Conservation (phyloP, 306 rosid species). For the Cucurbita moschata region DNA sequence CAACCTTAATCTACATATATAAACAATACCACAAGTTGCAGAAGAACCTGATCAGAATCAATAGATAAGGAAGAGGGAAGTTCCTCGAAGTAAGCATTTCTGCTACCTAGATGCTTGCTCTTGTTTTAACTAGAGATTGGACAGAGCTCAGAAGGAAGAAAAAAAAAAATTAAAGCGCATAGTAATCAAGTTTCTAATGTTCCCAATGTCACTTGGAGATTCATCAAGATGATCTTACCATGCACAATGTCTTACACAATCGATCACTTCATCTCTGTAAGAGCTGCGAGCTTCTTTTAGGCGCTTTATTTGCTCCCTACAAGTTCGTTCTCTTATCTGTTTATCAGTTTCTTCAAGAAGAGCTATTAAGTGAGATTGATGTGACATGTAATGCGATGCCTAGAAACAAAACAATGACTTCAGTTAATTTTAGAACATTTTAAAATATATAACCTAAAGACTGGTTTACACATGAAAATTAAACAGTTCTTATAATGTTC, state of each 20-base stretch:
- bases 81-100: not conserved
- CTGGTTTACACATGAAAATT: not conserved
- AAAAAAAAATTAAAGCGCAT: not conserved
- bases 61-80: not conserved
- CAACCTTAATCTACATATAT: not conserved
- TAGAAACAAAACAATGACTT: slow-evolving; percentile 22
- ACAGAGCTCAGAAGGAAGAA: not conserved
- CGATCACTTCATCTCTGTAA: slow-evolving; percentile 63
- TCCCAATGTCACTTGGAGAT: not conserved
- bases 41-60: not conserved
- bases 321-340: slow-evolving; percentile 60
- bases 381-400: slow-evolving; percentile 79
- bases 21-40: not conserved
- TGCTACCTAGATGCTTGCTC: not conserved
- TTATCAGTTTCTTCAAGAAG: slow-evolving; percentile 75
- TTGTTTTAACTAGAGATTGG: not conserved
- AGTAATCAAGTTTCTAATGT: slow-evolving; percentile 4
- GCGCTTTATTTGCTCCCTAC: slow-evolving; percentile 45
- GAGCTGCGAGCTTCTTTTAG: slow-evolving; percentile 75
- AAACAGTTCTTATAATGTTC: not conserved
- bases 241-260: slow-evolving; percentile 54
- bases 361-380: slow-evolving; percentile 53
- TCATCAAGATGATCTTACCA: slow-evolving; percentile 34
- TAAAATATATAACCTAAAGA: not conserved
- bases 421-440: not conserved